These are phyloP conservation scores for Noccaea caerulescens DNA, from an alignment of 345 rosid species.

Conservation along the genomic window DNA sequence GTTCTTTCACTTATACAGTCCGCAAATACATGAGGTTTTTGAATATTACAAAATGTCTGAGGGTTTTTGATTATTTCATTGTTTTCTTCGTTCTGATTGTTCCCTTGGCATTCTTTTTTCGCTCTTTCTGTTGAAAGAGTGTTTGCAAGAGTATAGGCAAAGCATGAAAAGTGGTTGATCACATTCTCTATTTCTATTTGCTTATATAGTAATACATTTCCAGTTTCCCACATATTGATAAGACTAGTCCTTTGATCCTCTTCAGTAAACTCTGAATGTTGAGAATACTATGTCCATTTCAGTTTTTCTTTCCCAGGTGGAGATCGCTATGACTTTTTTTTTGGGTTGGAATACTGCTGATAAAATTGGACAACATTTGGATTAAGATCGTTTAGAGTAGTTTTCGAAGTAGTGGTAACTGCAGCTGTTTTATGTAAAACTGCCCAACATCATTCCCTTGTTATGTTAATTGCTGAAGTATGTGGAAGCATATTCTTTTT, in stretches of 20 bases:
- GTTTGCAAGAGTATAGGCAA: constrained; percentile 14
- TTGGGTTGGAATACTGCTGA: constrained; percentile 10
- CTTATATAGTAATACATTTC: constrained; percentile 2
- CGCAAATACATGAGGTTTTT: constrained; percentile 22
- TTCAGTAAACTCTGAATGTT: constrained; percentile 3
- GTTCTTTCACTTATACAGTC: constrained; percentile 37
- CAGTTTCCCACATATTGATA: background rate
- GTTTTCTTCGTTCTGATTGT: background rate
- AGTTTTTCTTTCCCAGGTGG: background rate
- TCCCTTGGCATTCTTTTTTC: constrained; percentile 17
- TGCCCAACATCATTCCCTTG: constrained; percentile 10
- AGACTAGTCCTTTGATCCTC: constrained; percentile 7
- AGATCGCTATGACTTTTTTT: background rate
- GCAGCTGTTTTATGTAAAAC: constrained; percentile 16
- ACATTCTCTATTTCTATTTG: constrained; percentile 3
- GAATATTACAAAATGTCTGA: constrained; percentile 2
- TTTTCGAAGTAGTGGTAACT: constrained; percentile 21
- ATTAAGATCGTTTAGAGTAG: background rate
- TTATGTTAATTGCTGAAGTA: background rate
- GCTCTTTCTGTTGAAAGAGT: background rate
- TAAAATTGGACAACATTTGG: background rate
- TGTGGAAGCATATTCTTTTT: background rate
- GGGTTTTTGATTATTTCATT: constrained; percentile 3
- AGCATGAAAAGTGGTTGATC: constrained; percentile 1
- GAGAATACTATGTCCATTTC: constrained; percentile 5